Percentiles rank a stretch among this genome's conserved stretches.
Conservation (phyloP, 352 stramenopile genomes). For the Saprolegnia parasitica region DNA sequence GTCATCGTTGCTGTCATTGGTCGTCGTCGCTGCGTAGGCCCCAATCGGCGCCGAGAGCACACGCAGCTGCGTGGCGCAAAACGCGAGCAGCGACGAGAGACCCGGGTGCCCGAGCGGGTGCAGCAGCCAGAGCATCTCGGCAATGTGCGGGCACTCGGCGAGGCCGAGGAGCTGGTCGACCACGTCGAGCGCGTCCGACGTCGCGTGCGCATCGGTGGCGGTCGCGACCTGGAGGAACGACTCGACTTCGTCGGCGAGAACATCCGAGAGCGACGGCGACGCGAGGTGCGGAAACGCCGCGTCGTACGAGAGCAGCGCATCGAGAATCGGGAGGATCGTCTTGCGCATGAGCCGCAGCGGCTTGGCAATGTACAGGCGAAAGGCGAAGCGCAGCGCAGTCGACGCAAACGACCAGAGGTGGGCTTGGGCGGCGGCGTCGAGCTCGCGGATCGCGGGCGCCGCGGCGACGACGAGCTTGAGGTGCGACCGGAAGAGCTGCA, state of each 20-base stretch:
- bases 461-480: constrained; percentile 38
- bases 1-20: constrained; percentile 10
- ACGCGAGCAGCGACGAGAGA: constrained; percentile 45
- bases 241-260: constrained; percentile 18
- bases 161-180: constrained; percentile 25
- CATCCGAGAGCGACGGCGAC: constrained; percentile 1
- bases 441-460: constrained; percentile 14
- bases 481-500: constrained; percentile 69
- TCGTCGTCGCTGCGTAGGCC: constrained; percentile 35
- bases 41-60: constrained; percentile 50
- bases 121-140: constrained; percentile 58
- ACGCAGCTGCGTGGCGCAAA: constrained; percentile 51
- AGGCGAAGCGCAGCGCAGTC: constrained; percentile 50
- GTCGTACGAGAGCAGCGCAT: constrained; percentile 38
- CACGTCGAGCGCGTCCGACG: neutral
- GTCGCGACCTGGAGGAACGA: constrained; percentile 5
- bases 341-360: constrained; percentile 47
- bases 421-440: neutral
- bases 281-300: neutral
- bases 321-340: constrained; percentile 60
- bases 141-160: constrained; percentile 37
- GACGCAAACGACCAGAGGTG: constrained; percentile 33
- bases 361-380: constrained; percentile 49
- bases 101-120: constrained; percentile 56
- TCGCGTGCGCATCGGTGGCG: neutral